Evolutionary conservation across 2,329 filamentous ascomycete genomes (phyloP), one percentile per base, ranked within the genome.

Genomic region (Arthrobotrys entomopaga): DNA sequence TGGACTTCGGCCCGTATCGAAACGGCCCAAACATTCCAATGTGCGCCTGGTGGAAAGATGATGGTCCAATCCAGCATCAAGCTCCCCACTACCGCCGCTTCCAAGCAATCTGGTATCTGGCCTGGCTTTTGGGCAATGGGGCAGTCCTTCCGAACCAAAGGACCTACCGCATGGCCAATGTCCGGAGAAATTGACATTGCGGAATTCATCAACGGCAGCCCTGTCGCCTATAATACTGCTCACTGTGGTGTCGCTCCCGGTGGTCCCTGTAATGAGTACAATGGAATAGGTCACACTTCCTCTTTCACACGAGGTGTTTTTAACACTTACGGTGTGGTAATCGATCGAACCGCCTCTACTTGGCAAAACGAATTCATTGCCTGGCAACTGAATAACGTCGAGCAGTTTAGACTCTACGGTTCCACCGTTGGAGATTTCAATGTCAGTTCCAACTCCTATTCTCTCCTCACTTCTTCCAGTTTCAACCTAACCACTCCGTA

Each of bases 1-100:
- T 85, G 83, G 84, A 84, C 82, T 1, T 84, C 83, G 4, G 80
- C 81, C 1, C 82, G 84, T 19, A 81, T 85, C 67, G 83, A 85
- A 78, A 82, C 82, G 2, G 78, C 61, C 43, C 67, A 77, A 26
- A 75, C 75, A 74, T 82, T 84, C 69, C 74, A 75, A 13, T 82
- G 81, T 59, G 77, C 72, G 0, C 22, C 77, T 2, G 81, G 81
- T 52, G 77, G 80, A 29, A 80, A 80, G 60, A 71, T 84, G 58
- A 80, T 81, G 63, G 79, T 83, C 59, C 81, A 84, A 77, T 80
- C 82, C 3, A 76, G 76, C 15, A 79, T 85, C 72, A 81, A 80
- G 76, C 77, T 84, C 2, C 57, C 64, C 16, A 48, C 29, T 19
- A 64, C 65, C 2, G 16, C 57, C 1, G 49, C 6, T 24, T 20